phyloP scores from a whole-genome alignment of 2,329 filamentous ascomycete species.

The Neofusicoccum kwambonambiense region DNA sequence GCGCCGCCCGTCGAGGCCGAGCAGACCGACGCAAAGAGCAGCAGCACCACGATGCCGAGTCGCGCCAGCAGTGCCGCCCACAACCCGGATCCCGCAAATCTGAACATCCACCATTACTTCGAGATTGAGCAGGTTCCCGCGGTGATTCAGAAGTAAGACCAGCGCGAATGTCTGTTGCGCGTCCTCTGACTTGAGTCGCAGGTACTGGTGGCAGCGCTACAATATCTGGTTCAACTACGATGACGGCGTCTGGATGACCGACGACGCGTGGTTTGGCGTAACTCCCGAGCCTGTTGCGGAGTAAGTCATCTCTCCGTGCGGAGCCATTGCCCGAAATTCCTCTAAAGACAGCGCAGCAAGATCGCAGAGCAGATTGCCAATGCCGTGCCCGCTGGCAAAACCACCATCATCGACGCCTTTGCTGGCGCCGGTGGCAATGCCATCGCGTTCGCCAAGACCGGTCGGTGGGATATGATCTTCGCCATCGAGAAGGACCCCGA shows the following conservation, averaged over 20 bases:
- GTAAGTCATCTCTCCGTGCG: slow-evolving; percentile 48
- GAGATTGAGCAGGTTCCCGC: slow-evolving; percentile 69
- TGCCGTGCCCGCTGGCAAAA: slow-evolving; percentile 55
- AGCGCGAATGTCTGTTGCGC: neutral
- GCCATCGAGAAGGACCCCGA: slow-evolving; percentile 81
- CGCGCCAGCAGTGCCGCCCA: slow-evolving; percentile 10
- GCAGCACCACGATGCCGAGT: slow-evolving; percentile 33
- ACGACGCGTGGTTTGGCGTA: slow-evolving; percentile 94
- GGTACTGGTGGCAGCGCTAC: slow-evolving; percentile 88
- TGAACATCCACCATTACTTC: slow-evolving; percentile 61
- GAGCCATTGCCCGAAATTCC: neutral
- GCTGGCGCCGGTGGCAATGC: slow-evolving; percentile 89
- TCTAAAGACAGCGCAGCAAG: slow-evolving; percentile 49
- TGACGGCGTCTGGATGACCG: slow-evolving; percentile 83
- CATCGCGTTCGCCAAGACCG: slow-evolving; percentile 86
- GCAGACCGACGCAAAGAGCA: slow-evolving; percentile 24
- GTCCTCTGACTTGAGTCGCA: slow-evolving; percentile 37
- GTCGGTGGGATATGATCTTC: slow-evolving; percentile 78
- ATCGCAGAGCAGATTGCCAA: slow-evolving; percentile 71
- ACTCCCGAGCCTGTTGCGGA: slow-evolving; percentile 89
- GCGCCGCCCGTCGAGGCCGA: neutral
- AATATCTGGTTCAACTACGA: slow-evolving; percentile 86
- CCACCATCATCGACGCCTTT: slow-evolving; percentile 81
- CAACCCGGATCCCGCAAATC: slow-evolving; percentile 35
- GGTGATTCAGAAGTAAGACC: slow-evolving; percentile 76